These are phyloP conservation scores for Garcia nutans DNA, from an alignment of 345 rosid species.

Conservation along the genomic window DNA sequence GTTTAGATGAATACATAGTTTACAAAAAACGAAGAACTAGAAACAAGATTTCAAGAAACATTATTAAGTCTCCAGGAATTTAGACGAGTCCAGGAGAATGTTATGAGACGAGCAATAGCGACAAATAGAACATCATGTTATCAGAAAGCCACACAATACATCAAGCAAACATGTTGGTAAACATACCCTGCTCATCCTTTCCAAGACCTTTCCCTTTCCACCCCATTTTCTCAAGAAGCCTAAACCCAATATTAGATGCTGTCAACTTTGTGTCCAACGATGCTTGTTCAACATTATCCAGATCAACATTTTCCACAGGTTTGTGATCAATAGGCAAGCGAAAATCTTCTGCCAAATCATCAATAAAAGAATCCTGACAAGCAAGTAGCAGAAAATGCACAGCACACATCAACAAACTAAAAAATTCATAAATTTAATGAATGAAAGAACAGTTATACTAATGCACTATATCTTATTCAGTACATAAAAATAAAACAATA, in stretches of 20 bases:
- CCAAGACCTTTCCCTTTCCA: constrained; percentile 99
- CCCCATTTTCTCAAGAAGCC: constrained; percentile 97
- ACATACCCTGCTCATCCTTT: constrained; percentile 85
- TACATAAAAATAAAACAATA: background rate
- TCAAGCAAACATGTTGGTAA: background rate
- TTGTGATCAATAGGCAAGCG: constrained; percentile 67
- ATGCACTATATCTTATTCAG: background rate
- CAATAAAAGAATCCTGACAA: constrained; percentile 58
- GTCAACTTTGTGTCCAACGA: constrained; percentile 72
- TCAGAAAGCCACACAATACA: background rate
- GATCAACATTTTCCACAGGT: constrained; percentile 78
- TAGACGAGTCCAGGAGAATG: constrained; percentile 1
- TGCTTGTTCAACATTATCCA: constrained; percentile 90
- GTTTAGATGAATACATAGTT: background rate
- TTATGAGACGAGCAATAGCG: background rate
- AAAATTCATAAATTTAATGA: background rate
- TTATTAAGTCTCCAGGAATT: background rate
- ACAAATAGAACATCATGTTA: background rate
- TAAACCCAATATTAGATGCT: constrained; percentile 85
- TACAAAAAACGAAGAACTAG: background rate
- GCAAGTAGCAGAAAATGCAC: constrained; percentile 23
- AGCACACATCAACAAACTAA: constrained; percentile 13
- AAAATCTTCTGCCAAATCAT: constrained; percentile 73
- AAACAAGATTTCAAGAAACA: background rate
- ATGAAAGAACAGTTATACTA: background rate